Evolutionary conservation across 352 stramenopile species (phyloP).

Genomic region (Phytophthora rubi): DNA sequence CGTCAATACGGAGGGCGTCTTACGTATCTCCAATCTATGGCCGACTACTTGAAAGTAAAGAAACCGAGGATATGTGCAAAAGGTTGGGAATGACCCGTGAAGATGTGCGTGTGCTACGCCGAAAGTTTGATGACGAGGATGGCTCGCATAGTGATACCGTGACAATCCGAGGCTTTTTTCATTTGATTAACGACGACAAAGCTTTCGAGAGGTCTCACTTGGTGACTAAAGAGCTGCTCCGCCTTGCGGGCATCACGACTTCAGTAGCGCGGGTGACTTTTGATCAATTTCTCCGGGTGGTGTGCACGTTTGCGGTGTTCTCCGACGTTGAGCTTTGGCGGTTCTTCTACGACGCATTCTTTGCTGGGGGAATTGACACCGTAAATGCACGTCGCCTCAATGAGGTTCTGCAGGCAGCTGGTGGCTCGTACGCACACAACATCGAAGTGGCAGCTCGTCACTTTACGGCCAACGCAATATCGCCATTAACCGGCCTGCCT

Average conservation of each 20-base stretch:
- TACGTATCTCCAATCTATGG: constrained; percentile 23
- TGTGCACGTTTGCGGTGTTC: constrained; percentile 59
- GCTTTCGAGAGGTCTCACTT: constrained; percentile 46
- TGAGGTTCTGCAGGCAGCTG: constrained; percentile 49
- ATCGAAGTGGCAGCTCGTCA: constrained; percentile 51
- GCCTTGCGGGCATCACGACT: constrained; percentile 33
- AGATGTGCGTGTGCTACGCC: constrained; percentile 42
- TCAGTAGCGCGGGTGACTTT: constrained; percentile 49
- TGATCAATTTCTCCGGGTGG: constrained; percentile 56
- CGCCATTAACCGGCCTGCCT: constrained; percentile 21
- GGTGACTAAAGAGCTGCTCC: constrained; percentile 52
- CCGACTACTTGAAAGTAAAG: constrained; percentile 31
- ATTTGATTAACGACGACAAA: constrained; percentile 52
- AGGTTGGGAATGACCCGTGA: constrained; percentile 39
- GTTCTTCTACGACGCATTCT: constrained; percentile 70
- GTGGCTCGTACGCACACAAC: constrained; percentile 52
- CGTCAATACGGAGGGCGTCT: constrained; percentile 1
- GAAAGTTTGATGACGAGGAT: constrained; percentile 52
- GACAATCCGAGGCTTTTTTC: constrained; percentile 57
- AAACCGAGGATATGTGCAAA: constrained; percentile 41
- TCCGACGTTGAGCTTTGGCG: constrained; percentile 53
- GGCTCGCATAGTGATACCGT: constrained; percentile 38
- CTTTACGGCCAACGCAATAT: constrained; percentile 37
- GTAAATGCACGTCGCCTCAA: constrained; percentile 46
- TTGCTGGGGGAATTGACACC: constrained; percentile 30